A percentile compares a stretch with the other conserved stretches of the same genome.
These are phyloP conservation scores for Paecilomyces sp. DNA, from an alignment of 2,329 filamentous ascomycete genomes.

Conservation along the genomic window DNA sequence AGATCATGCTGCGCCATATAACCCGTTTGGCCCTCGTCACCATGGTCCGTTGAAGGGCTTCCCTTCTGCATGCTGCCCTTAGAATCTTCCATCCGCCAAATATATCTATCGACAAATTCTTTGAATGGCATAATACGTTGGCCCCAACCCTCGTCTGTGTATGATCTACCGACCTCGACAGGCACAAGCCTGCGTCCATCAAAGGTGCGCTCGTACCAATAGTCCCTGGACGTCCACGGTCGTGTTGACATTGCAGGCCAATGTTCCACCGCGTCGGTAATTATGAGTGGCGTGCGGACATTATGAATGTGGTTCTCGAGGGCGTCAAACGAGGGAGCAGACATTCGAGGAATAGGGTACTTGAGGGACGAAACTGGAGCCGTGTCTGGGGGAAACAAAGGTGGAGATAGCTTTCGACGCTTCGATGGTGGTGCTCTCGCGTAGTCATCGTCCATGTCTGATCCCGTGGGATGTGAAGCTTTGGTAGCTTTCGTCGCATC, in stretches of 20 bases:
- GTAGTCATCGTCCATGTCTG: constrained; percentile 3
- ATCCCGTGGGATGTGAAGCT: neutral
- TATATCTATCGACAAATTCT: constrained; percentile 59
- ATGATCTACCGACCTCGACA: constrained; percentile 77
- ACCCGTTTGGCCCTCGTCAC: constrained; percentile 41
- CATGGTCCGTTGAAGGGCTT: constrained; percentile 2
- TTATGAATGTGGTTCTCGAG: constrained; percentile 57
- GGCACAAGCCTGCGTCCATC: constrained; percentile 73
- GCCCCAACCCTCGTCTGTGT: constrained; percentile 78
- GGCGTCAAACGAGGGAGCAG: constrained; percentile 46
- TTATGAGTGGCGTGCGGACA: constrained; percentile 55
- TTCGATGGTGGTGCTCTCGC: constrained; percentile 14
- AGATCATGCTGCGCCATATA: constrained; percentile 93
- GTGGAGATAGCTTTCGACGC: constrained; percentile 22
- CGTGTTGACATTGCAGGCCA: constrained; percentile 70
- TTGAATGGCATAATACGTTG: constrained; percentile 72
- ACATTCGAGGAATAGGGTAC: constrained; percentile 32
- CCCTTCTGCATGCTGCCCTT: neutral
- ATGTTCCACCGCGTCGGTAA: constrained; percentile 55
- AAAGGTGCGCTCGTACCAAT: constrained; percentile 68
- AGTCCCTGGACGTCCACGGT: constrained; percentile 66
- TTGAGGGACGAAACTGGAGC: constrained; percentile 25
- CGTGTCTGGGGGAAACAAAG: constrained; percentile 25
- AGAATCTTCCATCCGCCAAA: constrained; percentile 33
- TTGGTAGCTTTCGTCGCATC: constrained; percentile 7